Evolutionary conservation across 2,329 filamentous ascomycete genomes (phyloP), one percentile per base, ranked within the genome.

Genomic region (Scedosporium apiospermum): DNA sequence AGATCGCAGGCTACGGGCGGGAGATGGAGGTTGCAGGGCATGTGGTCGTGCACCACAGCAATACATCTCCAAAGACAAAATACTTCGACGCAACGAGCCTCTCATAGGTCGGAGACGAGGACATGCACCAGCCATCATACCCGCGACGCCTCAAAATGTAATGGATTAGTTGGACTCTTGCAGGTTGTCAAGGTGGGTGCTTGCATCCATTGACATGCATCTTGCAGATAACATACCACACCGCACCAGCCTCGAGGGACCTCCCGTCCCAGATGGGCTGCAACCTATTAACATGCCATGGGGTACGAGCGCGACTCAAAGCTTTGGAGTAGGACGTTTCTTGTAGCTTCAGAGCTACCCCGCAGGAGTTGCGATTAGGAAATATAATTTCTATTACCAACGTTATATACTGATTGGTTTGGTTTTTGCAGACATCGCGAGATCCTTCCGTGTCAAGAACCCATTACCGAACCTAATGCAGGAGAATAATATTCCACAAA

Each of bases 161-260:
- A 14, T 55, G 23, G 18, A 23, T 14, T 12, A 23, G 7, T 26
- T 23, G 18, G 51, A 7, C 23, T 23, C 12, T 26, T 55, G 51
- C 18, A 14, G 23, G 23, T 23, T 14, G 51, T 23, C 51, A 55
- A 27, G 18, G 51, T 55, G 18, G 51, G 23, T 55, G 51, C 23
- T 55, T 55, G 51, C 51, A 55, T 55, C 21, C 51, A 55, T n/a
- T 55, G 51, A 55, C 51, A 27, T 55, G 51, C 51, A 55, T 55
- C 18, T 10, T 55, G 51, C 51, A 21, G 44, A 21, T 21, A 49
- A 49, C 44, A 49, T 9, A 21, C 44, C 16, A 21, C 18, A 21
- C 30, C 30, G 30, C 30, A 34, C 30, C 30, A 34, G 7, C 5
- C 30, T 6, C 30, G 30, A 34, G 30, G 44, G 34, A 38, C 34